Evolutionary conservation across 352 stramenopile genomes (phyloP), one percentile per base, ranked within the genome.

Genomic region (Phytopythium kandeliae): DNA sequence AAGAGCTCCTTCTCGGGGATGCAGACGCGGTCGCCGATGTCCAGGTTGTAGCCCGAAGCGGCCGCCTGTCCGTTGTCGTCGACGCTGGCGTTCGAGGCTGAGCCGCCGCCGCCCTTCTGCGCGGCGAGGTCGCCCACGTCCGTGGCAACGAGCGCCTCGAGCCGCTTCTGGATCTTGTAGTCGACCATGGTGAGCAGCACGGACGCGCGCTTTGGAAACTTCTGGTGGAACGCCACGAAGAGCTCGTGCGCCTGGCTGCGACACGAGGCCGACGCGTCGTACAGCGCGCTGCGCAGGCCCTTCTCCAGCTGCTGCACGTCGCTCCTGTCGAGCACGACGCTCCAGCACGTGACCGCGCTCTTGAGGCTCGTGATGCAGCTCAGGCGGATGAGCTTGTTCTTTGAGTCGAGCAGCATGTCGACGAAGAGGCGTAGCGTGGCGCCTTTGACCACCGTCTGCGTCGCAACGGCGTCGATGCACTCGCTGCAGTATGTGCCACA

Each of bases 1-100:
- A 93, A 93, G 1, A 92, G 44, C 48, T 93, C 83, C 51, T 89
- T 89, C 42, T 91, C 83, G 1, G 80, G 78, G n/a, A 93, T 88
- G 55, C 79, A 91, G 5, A 93, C 83, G 26, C 83, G 80, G 30
- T 91, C 80, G 3, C 78, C 80, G 2, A 90, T 37, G 38, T 89
- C 73, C 45, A 85, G 55, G 50, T 68, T 79, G 16, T 76, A 67
- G 9, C 65, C 65, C 7, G 57, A 50, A 31, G 42, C 47, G 1
- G 59, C 17, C 0, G 26, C 2, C n/a, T 38, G 44, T 9, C 56
- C 51, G 24, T 72, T 73, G 13, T 82, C 77, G 48, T 89, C 77
- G 13, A 83, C 66, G 36, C 72, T 83, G n/a, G 63, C 69, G 50
- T 72, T 75, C 3, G 66, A 75, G 11, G 63, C 66, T 16, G 57